Percentiles rank a stretch among this genome's conserved stretches.
phyloP scores from a whole-genome alignment of 768 basidiomycete species.

The Boletus tomentosulus region DNA sequence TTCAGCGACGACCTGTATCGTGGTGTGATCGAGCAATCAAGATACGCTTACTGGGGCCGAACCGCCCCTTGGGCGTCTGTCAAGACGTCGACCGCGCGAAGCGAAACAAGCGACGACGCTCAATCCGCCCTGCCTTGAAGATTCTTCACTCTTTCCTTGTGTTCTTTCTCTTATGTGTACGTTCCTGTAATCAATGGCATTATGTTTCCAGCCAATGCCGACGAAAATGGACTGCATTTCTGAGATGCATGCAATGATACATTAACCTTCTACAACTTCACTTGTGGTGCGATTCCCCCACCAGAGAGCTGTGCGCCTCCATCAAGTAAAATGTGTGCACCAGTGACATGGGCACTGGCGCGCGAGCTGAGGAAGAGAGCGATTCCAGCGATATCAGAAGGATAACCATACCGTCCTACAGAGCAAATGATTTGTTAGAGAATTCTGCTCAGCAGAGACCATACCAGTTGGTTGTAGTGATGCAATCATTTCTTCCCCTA shows the following conservation, averaged over 20 bases:
- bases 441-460: constrained; percentile 1
- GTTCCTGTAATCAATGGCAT: constrained; percentile 1
- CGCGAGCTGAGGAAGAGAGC: constrained; percentile 66
- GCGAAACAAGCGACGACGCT: constrained; percentile 14
- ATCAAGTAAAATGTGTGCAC: constrained; percentile 66
- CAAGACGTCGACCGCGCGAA: constrained; percentile 5
- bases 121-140: constrained; percentile 7
- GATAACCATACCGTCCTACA: constrained; percentile 59
- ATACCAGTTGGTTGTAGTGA: constrained; percentile 61
- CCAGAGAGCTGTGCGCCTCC: constrained; percentile 44
- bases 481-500: constrained; percentile 50
- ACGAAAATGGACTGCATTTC: not conserved
- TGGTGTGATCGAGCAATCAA: constrained; percentile 61
- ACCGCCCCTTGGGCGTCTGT: constrained; percentile 12
- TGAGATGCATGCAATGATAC: not conserved
- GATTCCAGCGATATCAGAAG: constrained; percentile 69
- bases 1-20: constrained; percentile 68
- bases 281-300: constrained; percentile 21
- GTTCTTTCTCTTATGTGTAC: not conserved
- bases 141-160: not conserved
- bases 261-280: constrained; percentile 20
- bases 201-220: not conserved
- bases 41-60: constrained; percentile 24
- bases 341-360: constrained; percentile 72
- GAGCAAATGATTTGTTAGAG: not conserved